phyloP scores from a whole-genome alignment of 2,329 filamentous ascomycete species.

The Scedosporium dehoogii region DNA sequence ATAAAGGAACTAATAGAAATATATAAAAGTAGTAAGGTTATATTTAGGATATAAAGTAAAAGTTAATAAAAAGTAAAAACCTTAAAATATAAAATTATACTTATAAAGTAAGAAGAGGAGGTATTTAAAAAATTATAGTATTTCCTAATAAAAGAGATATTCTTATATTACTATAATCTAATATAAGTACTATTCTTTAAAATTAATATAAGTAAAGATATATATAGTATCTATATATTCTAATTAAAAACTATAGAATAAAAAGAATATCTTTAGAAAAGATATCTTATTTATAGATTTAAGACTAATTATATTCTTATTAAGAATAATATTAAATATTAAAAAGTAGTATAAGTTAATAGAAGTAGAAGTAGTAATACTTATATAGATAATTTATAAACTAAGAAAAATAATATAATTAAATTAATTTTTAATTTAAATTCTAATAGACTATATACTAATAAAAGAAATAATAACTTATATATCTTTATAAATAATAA shows the following conservation, averaged over 20 bases:
- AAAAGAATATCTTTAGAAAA: background rate
- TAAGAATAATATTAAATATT: background rate
- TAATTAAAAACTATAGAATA: background rate
- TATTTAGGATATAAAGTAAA: background rate
- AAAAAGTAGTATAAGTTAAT: too few relatives aligned
- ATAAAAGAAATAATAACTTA: too few relatives aligned
- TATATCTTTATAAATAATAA: too few relatives aligned
- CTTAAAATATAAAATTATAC: background rate
- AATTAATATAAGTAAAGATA: background rate
- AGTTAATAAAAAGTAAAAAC: background rate
- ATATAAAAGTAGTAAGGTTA: background rate
- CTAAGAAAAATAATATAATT: too few relatives aligned
- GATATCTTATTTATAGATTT: background rate
- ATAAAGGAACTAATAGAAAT: background rate
- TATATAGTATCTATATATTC: background rate
- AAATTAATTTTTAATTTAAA: too few relatives aligned
- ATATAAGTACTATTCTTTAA: constrained; percentile 2
- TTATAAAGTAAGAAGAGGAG: background rate
- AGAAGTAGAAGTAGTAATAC: too few relatives aligned
- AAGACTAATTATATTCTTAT: background rate
- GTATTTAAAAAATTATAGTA: background rate
- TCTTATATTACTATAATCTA: constrained; percentile 6
- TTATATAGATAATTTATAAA: too few relatives aligned
- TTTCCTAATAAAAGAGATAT: constrained; percentile 1
- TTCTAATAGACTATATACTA: too few relatives aligned